phyloP scores from a whole-genome alignment of 2,329 filamentous ascomycete species.

The Ophiostoma ips region DNA sequence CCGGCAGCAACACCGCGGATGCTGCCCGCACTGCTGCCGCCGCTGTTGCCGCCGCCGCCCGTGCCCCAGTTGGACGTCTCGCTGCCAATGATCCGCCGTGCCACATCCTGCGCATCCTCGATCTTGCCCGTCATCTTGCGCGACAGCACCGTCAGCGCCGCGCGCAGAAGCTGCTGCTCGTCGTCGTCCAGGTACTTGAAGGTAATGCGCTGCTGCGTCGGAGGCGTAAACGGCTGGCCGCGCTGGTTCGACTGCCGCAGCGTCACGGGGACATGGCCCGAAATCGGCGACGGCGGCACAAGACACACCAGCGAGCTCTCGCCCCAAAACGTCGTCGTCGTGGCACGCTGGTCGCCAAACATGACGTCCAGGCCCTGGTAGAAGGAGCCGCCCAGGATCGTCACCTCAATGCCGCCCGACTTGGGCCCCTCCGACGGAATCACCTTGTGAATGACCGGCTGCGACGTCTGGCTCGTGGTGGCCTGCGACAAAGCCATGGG shows the following conservation, averaged over 20 bases:
- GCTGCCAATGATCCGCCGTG: conserved; percentile 42
- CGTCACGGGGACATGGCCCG: conserved; percentile 57
- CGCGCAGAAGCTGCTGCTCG: conserved; percentile 53
- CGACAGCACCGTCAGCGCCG: conserved; percentile 46
- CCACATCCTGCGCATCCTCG: conserved; percentile 47
- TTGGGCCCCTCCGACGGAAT: conserved; percentile 73
- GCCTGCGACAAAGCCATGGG: conserved; percentile 28
- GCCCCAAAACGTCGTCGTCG: conserved; percentile 69
- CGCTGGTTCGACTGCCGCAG: conserved; percentile 38
- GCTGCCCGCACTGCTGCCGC: conserved; percentile 28
- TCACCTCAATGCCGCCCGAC: conserved; percentile 75
- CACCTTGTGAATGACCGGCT: conserved; percentile 63
- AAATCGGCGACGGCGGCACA: conserved; percentile 53
- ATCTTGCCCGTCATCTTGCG: conserved; percentile 49
- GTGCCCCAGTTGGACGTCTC: conserved; percentile 32
- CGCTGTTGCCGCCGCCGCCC: conserved; percentile 12
- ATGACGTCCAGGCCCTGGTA: conserved; percentile 65
- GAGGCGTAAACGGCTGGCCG: conserved; percentile 21
- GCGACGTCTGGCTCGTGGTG: conserved; percentile 18
- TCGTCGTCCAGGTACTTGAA: conserved; percentile 68
- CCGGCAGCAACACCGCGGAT: conserved; percentile 12
- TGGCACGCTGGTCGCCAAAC: conserved; percentile 54
- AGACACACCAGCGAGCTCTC: conserved; percentile 68
- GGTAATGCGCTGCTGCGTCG: conserved; percentile 28
- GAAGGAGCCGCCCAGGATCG: conserved; percentile 68